These are phyloP conservation scores for Rubia yunnanensis DNA, from an alignment of 257 asterid genomes.

Conservation along the genomic window DNA sequence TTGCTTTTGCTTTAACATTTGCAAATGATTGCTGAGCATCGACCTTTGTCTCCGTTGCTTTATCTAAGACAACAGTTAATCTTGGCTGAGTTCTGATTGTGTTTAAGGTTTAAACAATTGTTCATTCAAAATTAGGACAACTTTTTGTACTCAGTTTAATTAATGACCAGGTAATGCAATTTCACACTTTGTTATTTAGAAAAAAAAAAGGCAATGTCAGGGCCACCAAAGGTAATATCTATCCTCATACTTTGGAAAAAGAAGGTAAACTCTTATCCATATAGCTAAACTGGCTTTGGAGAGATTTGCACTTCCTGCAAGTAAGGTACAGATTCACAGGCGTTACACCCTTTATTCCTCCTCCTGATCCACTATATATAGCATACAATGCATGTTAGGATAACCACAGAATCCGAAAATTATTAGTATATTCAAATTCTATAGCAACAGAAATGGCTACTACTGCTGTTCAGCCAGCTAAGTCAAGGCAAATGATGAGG, in stretches of 20 bases:
- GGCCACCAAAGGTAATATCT: constrained; percentile 21
- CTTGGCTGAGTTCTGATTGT: neutral
- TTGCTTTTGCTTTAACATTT: constrained; percentile 13
- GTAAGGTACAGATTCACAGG: constrained; percentile 69
- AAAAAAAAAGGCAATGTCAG: constrained; percentile 6
- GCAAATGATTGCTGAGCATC: neutral
- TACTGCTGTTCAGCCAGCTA: constrained; percentile 21
- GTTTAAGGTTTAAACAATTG: neutral
- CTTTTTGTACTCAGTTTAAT: neutral
- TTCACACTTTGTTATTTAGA: constrained; percentile 8
- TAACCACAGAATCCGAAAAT: constrained; percentile 4
- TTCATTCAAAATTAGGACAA: neutral
- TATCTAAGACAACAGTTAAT: neutral
- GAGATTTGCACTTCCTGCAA: constrained; percentile 41
- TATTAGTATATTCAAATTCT: neutral
- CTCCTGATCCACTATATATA: constrained; percentile 40
- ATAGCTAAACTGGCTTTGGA: constrained; percentile 23
- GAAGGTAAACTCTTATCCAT: constrained; percentile 24
- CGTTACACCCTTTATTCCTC: constrained; percentile 5
- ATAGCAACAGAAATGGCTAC: constrained; percentile 21
- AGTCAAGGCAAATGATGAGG: constrained; percentile 18
- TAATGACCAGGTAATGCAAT: neutral
- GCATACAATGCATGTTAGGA: constrained; percentile 13
- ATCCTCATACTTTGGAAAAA: constrained; percentile 1
- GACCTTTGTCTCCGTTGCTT: neutral